Evolutionary conservation across 768 basidiomycete genomes (phyloP), one percentile per base, ranked within the genome.

Genomic region (Leucocoprinus leucothites): DNA sequence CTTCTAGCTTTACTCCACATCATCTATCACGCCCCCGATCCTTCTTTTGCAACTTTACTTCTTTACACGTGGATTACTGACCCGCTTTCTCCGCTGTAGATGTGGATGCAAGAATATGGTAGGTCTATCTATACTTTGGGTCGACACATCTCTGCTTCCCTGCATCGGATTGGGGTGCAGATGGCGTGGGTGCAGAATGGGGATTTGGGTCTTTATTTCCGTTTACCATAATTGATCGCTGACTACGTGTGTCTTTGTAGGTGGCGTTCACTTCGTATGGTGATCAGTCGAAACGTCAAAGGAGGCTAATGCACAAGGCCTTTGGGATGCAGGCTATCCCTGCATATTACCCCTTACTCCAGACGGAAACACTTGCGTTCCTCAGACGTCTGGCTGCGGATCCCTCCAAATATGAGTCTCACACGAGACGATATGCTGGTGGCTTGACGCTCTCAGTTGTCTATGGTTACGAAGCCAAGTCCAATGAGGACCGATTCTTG

Each of bases 71-170:
- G 47, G 47, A 49, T 56, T 49, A 49, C 24, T 56, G 54, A 56
- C 54, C 54, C 54, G 54, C 48, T 48, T 56, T 56, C 53, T 57
- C 59, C 51, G 58, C 54, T n/a, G 7, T 38, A 76, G 75, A 58
- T 76, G 85, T 61, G 84, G 84, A 36, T 86, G 85, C 65, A 77
- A 86, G 62, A 81, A 85, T 64, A 87, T 88, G 82, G 79, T 78
- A 59, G 63, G 77, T 58, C 21, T 42, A 22, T 28, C 22, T 25
- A 47, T 49, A 51, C 60, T 44, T 49, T 28, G 26, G 48, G 18
- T 13, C 18, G 40, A 42, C 52, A 28, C 16, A 42, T 45, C 41
- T 36, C 54, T 45, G 48, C 28, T 45, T 43, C 48, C 53, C 50
- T 34, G 14, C n/a, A 7, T 28, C 31, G 5, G 38, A 38, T 38